These are phyloP conservation scores for Mercurialis annua DNA, from an alignment of 345 rosid genomes.

Conservation along the genomic window DNA sequence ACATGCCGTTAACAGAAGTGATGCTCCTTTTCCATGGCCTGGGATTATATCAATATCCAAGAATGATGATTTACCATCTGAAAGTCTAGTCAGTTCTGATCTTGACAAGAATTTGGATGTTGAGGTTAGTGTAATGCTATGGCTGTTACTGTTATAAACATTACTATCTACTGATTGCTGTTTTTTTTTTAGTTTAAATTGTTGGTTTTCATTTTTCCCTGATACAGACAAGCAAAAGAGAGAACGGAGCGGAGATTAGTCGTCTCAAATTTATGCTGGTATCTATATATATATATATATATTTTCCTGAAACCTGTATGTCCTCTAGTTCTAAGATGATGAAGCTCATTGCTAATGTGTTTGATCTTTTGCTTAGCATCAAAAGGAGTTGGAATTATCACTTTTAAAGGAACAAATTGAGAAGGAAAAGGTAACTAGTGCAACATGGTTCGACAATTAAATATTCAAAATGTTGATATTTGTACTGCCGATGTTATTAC, in stretches of 20 bases:
- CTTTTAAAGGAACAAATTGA: slow-evolving; percentile 73
- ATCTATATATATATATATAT: slow-evolving; percentile 25
- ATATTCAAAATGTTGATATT: not conserved
- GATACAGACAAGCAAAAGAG: slow-evolving; percentile 45
- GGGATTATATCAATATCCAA: slow-evolving; percentile 32
- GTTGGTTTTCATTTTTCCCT: slow-evolving; percentile 24
- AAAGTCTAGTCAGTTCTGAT: slow-evolving; percentile 28
- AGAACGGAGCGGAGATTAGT: slow-evolving; percentile 51
- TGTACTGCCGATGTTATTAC: not conserved
- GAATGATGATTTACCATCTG: slow-evolving; percentile 27
- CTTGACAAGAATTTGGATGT: slow-evolving; percentile 37
- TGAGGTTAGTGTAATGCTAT: slow-evolving; percentile 39
- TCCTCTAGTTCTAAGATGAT: slow-evolving; percentile 10
- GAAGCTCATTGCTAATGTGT: slow-evolving; percentile 13
- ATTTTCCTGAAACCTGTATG: not conserved
- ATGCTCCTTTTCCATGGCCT: slow-evolving; percentile 31
- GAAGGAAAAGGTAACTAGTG: slow-evolving; percentile 68
- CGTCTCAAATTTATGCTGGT: slow-evolving; percentile 80
- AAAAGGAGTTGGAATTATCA: slow-evolving; percentile 81
- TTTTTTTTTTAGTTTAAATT: slow-evolving; percentile 3
- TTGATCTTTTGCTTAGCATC: slow-evolving; percentile 45
- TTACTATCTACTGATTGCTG: not conserved
- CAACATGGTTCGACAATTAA: slow-evolving; percentile 7
- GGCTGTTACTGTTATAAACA: not conserved
- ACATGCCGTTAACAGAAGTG: slow-evolving; percentile 22